Base-by-base conservation (phyloP, 2,329 filamentous ascomycete species). In the Thelonectria blattea region DNA sequence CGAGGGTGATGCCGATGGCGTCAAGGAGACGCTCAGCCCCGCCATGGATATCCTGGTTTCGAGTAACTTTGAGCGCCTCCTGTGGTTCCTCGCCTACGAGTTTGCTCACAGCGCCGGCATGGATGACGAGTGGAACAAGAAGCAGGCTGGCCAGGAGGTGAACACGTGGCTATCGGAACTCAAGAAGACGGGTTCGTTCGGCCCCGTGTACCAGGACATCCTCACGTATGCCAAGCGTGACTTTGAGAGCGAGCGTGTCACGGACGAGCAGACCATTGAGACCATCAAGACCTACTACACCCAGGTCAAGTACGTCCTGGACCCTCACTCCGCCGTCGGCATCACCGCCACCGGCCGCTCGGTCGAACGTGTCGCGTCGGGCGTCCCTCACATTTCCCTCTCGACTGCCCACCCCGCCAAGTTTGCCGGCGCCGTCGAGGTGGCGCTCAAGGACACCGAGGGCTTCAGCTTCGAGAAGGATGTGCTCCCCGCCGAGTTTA, bases 31-130 rank as follows among this genome's bases (percentile, higher is more conserved):
- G 0, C 85, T 96, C 52, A 93, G 90, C 68, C 95, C 95, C 0
- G 95, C 95, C 47, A 98, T 99, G 95, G 95, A 99, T 76, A 98
- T 98, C 66, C 83, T 98, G 3, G 93, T 98, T 12, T 94, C 91
- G 22, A 95, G 91, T 75, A 99, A 99, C 81, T 98, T 99, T 74
- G 95, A 99, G 82, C 88, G 95, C 32, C 83, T 99, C 5, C 83
- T 99, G 11, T 98, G 94, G 94, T 97, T 92, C 82, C 82, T 98
- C 27, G 90, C 92, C 2, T 91, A 92, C 78, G 85, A 91, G 68
- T 89, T 88, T 62, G 87, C 86, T 17, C 73, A 79, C 7, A 80
- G 75, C 12, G 81, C 82, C 4, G 85, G 85, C 52, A 85, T 88
- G 82, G 85, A 89, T 68, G 84, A 87, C 55, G 79, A 83, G 65